Conservation (phyloP, 495 filamentous ascomycete species). For the Entonaema liquescens region DNA sequence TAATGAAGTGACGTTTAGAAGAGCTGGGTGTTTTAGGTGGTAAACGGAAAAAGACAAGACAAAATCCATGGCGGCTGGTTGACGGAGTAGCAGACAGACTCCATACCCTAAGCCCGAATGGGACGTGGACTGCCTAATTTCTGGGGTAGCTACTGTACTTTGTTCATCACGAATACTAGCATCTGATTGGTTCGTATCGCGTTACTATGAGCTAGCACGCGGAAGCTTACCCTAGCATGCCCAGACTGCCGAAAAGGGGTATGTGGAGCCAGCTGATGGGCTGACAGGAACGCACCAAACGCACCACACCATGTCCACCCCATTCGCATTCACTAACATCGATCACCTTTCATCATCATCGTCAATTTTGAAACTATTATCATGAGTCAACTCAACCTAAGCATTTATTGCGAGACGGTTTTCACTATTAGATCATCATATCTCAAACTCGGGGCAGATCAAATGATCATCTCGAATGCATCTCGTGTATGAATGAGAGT, state of each 20-base stretch:
- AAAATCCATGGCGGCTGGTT: slow-evolving; percentile 23
- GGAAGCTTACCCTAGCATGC: slow-evolving; percentile 29
- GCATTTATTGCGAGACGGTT: neutral
- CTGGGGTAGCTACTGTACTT: slow-evolving; percentile 37
- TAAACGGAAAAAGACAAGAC: slow-evolving; percentile 5
- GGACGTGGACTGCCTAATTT: slow-evolving; percentile 8
- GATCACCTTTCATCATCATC: neutral
- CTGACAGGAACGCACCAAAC: slow-evolving; percentile 33
- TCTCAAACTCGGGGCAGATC: neutral
- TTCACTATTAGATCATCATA: neutral
- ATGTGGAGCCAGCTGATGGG: slow-evolving; percentile 16
- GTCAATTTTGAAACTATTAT: neutral
- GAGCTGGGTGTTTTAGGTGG: slow-evolving; percentile 4
- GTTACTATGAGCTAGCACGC: slow-evolving; percentile 16
- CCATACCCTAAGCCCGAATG: slow-evolving; percentile 16
- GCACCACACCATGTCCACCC: no score
- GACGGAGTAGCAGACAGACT: slow-evolving; percentile 20
- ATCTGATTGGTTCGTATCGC: slow-evolving; percentile 18
- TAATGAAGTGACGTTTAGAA: slow-evolving; percentile 20
- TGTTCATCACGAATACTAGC: slow-evolving; percentile 13
- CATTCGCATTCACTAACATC: neutral
- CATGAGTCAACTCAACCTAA: neutral
- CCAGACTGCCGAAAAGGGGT: slow-evolving; percentile 20
- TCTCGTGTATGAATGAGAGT: no score
- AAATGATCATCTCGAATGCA: neutral